phyloP scores from a whole-genome alignment of 345 rosid genomes.

The Clausena lansium region DNA sequence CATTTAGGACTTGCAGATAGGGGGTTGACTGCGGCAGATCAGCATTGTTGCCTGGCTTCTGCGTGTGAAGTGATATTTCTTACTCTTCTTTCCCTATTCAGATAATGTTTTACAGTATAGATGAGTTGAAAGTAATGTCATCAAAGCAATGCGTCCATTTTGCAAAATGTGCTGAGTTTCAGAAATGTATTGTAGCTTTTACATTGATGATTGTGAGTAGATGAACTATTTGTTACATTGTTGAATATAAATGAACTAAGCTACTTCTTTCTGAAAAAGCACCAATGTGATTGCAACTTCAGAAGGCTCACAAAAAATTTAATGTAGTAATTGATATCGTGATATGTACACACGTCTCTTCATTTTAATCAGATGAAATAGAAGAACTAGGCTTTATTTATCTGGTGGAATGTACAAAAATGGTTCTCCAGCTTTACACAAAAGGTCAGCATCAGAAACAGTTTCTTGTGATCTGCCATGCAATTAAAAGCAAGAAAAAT shows the following conservation, averaged over 20 bases:
- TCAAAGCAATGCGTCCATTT: neutral
- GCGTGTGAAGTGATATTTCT: neutral
- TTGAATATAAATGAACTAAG: neutral
- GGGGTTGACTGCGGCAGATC: neutral
- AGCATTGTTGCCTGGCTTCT: neutral
- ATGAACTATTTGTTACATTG: neutral
- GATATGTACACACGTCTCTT: neutral
- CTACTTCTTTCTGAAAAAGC: neutral
- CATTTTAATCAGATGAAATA: neutral
- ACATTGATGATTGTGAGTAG: neutral
- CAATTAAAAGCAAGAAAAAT: conserved; percentile 10
- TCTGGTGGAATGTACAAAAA: neutral
- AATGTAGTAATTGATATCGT: neutral
- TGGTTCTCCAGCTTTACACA: neutral
- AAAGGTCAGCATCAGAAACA: conserved; percentile 3
- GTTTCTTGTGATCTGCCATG: neutral
- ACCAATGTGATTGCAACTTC: neutral
- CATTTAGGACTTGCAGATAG: neutral
- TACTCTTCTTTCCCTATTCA: neutral
- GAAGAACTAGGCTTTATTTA: neutral
- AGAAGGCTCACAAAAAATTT: neutral
- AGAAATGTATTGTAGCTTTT: neutral
- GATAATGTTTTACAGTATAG: neutral
- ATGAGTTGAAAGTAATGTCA: neutral
- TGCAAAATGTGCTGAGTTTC: neutral